Base-by-base conservation (phyloP, 768 basidiomycete species). In the Phaeotremella skinneri region DNA sequence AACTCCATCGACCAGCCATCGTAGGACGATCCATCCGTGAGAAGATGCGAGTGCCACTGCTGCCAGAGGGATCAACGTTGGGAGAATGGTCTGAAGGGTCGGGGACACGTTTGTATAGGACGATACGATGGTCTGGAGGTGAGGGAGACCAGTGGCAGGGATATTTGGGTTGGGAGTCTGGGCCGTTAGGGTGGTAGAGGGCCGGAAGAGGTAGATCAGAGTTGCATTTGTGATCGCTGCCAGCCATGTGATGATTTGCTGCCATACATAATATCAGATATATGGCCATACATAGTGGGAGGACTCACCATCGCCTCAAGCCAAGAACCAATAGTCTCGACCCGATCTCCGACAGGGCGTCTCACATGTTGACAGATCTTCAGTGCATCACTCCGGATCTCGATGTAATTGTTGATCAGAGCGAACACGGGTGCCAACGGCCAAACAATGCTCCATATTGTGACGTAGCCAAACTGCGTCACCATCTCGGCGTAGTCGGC, bases 401-500 rank as follows among this genome's bases (percentile, higher is more conserved):
- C 94, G 60, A 98, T 60, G 50, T 80, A 83, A 76, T 99, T 97
- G 81, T 98, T 99, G 49, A 96, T 67, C 21, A 94, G 81, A 0
- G 91, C 87, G 83, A 91, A 90, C 7, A 86, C 83, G 25, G 91
- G 86, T 2, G 91, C 88, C 17, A 98, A 80, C 2, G 93, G 91
- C 91, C 92, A 98, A 58, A 93, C 90, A 29, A 90, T 86, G 47
- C 86, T 89, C 91, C 92, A 98, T 21, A 97, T 80, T 6, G 85
- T 85, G 29, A 97, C 85, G 72, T 94, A 92, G 0, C 94, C 93
- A 74, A 94, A 96, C 70, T 79, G 78, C 7, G 88, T 87, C 16
- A 89, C 89, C 93, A 99, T 97, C 79, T 99, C 96, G 69, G 85
- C 85, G 77, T 94, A 99, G 78, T 97, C 94, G 52, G 70, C 78